Conservation (phyloP, 129 eudicot species). For the Solidago caesia region DNA sequence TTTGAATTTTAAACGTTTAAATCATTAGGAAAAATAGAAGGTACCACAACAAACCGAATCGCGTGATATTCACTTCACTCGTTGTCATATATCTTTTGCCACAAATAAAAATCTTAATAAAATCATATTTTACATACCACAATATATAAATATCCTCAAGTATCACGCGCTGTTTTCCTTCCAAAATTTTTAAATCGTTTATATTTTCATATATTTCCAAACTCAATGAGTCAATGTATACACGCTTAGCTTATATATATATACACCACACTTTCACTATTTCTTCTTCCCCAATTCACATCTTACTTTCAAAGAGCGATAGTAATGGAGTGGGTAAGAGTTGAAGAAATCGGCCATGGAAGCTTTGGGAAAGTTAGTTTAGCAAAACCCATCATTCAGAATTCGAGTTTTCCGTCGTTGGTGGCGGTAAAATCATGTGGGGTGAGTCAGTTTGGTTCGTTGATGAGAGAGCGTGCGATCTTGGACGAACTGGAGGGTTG, state of each 20-base stretch:
- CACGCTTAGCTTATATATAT: conserved; percentile 6
- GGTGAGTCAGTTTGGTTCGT: conserved; percentile 35
- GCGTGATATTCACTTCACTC: not conserved
- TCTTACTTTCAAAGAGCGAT: conserved; percentile 31
- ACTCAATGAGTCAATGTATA: not conserved
- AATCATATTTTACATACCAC: not conserved
- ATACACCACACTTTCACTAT: not conserved
- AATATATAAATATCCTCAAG: conserved; percentile 23
- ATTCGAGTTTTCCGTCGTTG: conserved; percentile 24
- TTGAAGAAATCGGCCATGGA: conserved; percentile 66
- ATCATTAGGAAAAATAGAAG: not conserved
- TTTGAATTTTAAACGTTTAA: too few relatives aligned
- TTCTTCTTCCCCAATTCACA: conserved; percentile 13
- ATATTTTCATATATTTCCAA: not conserved
- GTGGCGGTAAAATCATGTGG: conserved; percentile 74
- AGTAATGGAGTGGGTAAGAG: conserved; percentile 67
- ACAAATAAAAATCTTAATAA: not conserved
- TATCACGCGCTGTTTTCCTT: conserved; percentile 37
- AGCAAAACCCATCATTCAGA: conserved; percentile 51
- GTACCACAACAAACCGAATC: not conserved
- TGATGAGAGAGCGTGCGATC: conserved; percentile 44
- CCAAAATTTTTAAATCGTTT: conserved; percentile 3
- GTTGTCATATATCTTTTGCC: not conserved
- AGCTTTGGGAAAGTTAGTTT: conserved; percentile 66
- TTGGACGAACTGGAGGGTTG: conserved; percentile 48